phyloP scores from a whole-genome alignment of 306 rosid genomes.

The Vachellia pachyceras region DNA sequence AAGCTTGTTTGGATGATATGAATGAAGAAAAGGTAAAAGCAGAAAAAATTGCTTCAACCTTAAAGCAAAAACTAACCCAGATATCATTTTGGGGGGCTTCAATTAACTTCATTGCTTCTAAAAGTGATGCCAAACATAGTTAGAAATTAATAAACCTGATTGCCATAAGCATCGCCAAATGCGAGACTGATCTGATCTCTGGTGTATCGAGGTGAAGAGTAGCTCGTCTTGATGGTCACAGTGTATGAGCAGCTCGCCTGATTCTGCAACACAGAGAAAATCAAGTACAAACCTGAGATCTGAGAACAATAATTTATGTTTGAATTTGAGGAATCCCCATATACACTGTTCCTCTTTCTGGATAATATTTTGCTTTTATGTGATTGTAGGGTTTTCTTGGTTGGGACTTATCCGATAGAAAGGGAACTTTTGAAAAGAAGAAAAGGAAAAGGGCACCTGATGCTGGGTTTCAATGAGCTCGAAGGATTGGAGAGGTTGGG shows the following conservation, averaged over 20 bases:
- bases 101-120: too few relatives aligned
- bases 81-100: too few relatives aligned
- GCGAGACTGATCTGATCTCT: constrained; percentile 80
- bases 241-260: constrained; percentile 61
- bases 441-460: constrained; percentile 24
- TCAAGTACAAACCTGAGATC: not conserved
- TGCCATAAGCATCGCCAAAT: constrained; percentile 88
- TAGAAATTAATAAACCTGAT: constrained; percentile 63
- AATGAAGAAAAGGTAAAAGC: too few relatives aligned
- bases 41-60: too few relatives aligned
- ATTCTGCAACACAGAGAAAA: constrained; percentile 43
- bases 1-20: too few relatives aligned
- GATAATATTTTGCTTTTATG: not conserved
- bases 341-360: not conserved
- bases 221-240: constrained; percentile 73
- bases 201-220: constrained; percentile 70
- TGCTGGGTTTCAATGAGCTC: constrained; percentile 48
- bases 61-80: too few relatives aligned
- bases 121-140: not conserved
- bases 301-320: not conserved
- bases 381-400: not conserved
- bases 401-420: not conserved
- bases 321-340: not conserved
- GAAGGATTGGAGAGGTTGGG: constrained; percentile 52
- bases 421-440: not conserved